Base-by-base conservation (phyloP, 2,329 filamentous ascomycete genomes). In the Pseudocercospora cruenta region DNA sequence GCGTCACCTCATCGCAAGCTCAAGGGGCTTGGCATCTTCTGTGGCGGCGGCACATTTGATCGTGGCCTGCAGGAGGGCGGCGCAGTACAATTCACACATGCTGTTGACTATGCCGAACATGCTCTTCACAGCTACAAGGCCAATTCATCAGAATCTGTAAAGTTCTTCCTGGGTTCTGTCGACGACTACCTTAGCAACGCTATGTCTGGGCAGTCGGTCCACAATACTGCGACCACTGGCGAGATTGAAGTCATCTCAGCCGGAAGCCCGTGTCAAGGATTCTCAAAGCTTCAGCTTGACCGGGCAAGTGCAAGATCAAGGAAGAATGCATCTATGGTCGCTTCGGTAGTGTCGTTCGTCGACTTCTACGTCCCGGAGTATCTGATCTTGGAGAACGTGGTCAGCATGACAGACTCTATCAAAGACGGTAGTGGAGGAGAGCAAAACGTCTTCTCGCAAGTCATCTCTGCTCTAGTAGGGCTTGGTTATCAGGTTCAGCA, bases 201-300 rank as follows among this genome's bases (percentile, higher is more conserved):
- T 0, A 80, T 93, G 1, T 63, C 78, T 2, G 89, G 87, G 0
- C 22, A 64, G 16, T n/a, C 43, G 1, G 74, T 79, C 0, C 66
- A 72, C 0, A 77, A 80, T 0, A 82, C 91, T 4, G 88, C 90
- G 0, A 72, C 70, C 0, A 82, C 90, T 0, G 90, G 89, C 0
- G 81, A 88, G 0, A 86, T 94, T 0, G 86, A 91, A 10, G 84
- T 92, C 31, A 86, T 94, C 8, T 86, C 86, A 1, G 92, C 86
- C 1, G 92, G 92, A 0, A 91, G 87, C 60, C 92, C 92, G 0
- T 96, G 92, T 70, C 91, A 90, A 16, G 92, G 90, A 0, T 95
- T 93, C 72, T 93, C 91, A 0, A 62, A 70, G 0, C 76, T 92
- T 0, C 94, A 94, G 4, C 71, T 70, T 0, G 78, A 89, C 70